Percentiles rank a stretch among this genome's conserved stretches.
Evolutionary conservation across 306 rosid genomes (phyloP).

Genomic region (Sicyos edulis): DNA sequence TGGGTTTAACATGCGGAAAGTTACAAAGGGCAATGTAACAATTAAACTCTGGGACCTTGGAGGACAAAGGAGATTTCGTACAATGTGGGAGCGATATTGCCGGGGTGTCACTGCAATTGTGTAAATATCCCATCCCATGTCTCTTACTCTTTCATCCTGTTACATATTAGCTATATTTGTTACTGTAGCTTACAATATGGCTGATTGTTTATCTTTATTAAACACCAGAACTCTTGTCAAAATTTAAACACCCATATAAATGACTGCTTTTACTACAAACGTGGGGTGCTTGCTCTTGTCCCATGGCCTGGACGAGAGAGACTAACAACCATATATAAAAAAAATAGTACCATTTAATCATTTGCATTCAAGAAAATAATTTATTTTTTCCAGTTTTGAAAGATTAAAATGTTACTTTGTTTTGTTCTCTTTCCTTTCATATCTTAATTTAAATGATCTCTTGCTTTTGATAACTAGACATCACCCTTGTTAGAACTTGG

Average conservation of each 20-base stretch:
- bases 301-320: no score
- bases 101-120: constrained; percentile 94
- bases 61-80: constrained; percentile 87
- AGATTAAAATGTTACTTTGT: no score
- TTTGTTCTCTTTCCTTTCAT: no score
- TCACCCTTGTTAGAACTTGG: not conserved
- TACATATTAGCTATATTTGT: not conserved
- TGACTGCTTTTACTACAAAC: no score
- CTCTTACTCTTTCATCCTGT: constrained; percentile 22
- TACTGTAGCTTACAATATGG: not conserved
- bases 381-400: no score
- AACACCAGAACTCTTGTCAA: no score
- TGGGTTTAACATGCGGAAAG: constrained; percentile 92
- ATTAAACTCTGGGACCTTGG: constrained; percentile 99
- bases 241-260: no score
- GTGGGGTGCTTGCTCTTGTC: no score
- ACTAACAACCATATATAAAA: no score
- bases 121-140: constrained; percentile 36
- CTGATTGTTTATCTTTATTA: not conserved
- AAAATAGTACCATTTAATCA: no score
- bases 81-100: constrained; percentile 99
- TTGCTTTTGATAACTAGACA: not conserved
- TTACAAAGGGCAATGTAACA: constrained; percentile 89
- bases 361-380: no score
- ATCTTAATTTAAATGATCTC: no score